These are phyloP conservation scores for Hypoxylon sp. DNA, from an alignment of 2,329 filamentous ascomycete genomes.

Conservation along the genomic window DNA sequence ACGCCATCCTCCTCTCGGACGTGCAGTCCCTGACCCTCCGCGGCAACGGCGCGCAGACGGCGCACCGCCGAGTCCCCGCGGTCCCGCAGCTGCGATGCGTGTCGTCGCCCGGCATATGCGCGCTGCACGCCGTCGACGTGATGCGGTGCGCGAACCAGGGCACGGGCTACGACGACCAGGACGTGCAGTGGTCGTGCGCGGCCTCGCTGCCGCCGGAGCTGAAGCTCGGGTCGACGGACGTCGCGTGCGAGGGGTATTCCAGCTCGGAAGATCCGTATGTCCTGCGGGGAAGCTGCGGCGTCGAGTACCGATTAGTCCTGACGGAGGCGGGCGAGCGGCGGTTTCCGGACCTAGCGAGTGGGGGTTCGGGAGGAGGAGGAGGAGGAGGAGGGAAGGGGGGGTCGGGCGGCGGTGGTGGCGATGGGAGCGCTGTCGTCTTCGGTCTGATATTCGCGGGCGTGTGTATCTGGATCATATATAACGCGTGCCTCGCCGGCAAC, in stretches of 20 bases:
- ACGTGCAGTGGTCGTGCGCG: slow-evolving; percentile 92
- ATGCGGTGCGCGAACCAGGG: slow-evolving; percentile 94
- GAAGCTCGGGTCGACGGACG: slow-evolving; percentile 85
- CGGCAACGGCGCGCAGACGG: slow-evolving; percentile 71
- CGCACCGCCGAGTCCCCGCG: slow-evolving; percentile 78
- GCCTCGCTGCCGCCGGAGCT: slow-evolving; percentile 70
- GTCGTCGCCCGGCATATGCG: slow-evolving; percentile 72
- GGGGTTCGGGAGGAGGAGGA: slow-evolving; percentile 47
- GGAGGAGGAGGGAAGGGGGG: slow-evolving; percentile 45
- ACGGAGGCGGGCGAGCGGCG: slow-evolving; percentile 80
- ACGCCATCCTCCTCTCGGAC: slow-evolving; percentile 68
- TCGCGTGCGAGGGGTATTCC: slow-evolving; percentile 91
- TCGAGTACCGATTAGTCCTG: slow-evolving; percentile 85
- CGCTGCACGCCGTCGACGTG: slow-evolving; percentile 78
- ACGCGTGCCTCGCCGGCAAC: slow-evolving; percentile 56
- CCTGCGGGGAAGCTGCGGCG: slow-evolving; percentile 91
- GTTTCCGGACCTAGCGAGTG: slow-evolving; percentile 68
- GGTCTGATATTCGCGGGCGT: slow-evolving; percentile 71
- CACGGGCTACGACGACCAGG: slow-evolving; percentile 79
- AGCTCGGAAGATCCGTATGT: slow-evolving; percentile 84
- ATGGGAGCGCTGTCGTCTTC: slow-evolving; percentile 64
- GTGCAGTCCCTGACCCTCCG: slow-evolving; percentile 85
- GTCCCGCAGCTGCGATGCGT: slow-evolving; percentile 84
- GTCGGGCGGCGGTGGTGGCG: slow-evolving; percentile 30
- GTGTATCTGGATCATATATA: slow-evolving; percentile 71